Conservation (phyloP, 192 early-diverging fungal species). For the Gigaspora rosea region DNA sequence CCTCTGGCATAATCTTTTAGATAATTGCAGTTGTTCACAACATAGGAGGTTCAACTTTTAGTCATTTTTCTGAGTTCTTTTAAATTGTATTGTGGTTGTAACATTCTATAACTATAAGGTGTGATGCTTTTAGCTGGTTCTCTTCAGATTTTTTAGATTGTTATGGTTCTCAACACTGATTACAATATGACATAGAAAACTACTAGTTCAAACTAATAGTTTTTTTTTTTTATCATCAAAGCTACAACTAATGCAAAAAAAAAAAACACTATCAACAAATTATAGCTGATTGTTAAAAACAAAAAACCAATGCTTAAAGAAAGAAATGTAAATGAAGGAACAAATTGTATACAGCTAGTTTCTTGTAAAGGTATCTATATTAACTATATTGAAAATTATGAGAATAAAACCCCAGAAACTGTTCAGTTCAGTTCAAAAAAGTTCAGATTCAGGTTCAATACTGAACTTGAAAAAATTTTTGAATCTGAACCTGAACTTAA, state of each 20-base stretch:
- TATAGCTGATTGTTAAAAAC: neutral
- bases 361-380: neutral
- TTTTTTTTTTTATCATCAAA: neutral
- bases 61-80: conserved; percentile 13
- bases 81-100: conserved; percentile 5
- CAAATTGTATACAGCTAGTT: conserved; percentile 12
- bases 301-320: conserved; percentile 14
- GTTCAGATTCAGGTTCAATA: too few relatives aligned
- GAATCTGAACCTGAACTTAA: too few relatives aligned
- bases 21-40: conserved; percentile 8
- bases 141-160: conserved; percentile 18
- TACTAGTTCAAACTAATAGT: neutral
- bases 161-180: neutral
- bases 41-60: neutral
- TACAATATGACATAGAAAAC: neutral
- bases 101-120: conserved; percentile 5
- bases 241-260: too few relatives aligned
- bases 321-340: neutral
- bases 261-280: neutral
- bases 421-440: too few relatives aligned
- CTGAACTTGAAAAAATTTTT: too few relatives aligned
- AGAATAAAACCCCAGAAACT: neutral
- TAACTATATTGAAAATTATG: neutral
- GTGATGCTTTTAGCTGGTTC: neutral
- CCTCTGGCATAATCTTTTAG: neutral